phyloP scores from a whole-genome alignment of 352 stramenopile species.

The Pythium periplocum region DNA sequence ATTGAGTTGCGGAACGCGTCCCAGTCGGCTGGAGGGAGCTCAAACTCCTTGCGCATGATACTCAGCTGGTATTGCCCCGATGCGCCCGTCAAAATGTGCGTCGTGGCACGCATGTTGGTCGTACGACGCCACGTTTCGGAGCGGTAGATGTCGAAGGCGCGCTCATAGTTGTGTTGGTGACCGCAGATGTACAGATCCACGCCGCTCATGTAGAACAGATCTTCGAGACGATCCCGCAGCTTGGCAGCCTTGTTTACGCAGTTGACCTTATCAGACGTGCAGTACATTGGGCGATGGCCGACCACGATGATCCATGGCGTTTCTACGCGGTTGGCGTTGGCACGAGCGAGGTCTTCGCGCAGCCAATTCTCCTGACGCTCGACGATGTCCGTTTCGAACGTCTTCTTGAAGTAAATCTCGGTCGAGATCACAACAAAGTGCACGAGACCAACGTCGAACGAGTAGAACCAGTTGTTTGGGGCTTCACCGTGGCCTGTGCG shows the following conservation, averaged over 20 bases:
- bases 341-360: slow-evolving; percentile 42
- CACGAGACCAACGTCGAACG: slow-evolving; percentile 79
- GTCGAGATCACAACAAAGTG: slow-evolving; percentile 86
- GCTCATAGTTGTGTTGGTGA: slow-evolving; percentile 91
- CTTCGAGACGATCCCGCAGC: slow-evolving; percentile 62
- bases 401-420: slow-evolving; percentile 87
- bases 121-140: slow-evolving; percentile 53
- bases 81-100: slow-evolving; percentile 86
- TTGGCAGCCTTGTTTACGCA: slow-evolving; percentile 57
- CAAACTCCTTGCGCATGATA: slow-evolving; percentile 75
- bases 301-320: slow-evolving; percentile 84
- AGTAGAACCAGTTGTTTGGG: slow-evolving; percentile 90
- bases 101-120: slow-evolving; percentile 81
- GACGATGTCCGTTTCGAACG: slow-evolving; percentile 36
- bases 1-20: slow-evolving; percentile 84
- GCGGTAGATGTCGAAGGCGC: slow-evolving; percentile 79
- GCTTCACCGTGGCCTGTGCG: slow-evolving; percentile 43
- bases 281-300: slow-evolving; percentile 86
- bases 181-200: slow-evolving; percentile 88
- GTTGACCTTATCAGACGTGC: slow-evolving; percentile 73
- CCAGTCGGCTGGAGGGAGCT: slow-evolving; percentile 54
- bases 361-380: slow-evolving; percentile 66
- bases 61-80: slow-evolving; percentile 81
- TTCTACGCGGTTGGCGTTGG: slow-evolving; percentile 56
- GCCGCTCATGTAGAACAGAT: slow-evolving; percentile 71